Base-by-base conservation (phyloP, 441 rosid genomes). In the Breynia disticha region DNA sequence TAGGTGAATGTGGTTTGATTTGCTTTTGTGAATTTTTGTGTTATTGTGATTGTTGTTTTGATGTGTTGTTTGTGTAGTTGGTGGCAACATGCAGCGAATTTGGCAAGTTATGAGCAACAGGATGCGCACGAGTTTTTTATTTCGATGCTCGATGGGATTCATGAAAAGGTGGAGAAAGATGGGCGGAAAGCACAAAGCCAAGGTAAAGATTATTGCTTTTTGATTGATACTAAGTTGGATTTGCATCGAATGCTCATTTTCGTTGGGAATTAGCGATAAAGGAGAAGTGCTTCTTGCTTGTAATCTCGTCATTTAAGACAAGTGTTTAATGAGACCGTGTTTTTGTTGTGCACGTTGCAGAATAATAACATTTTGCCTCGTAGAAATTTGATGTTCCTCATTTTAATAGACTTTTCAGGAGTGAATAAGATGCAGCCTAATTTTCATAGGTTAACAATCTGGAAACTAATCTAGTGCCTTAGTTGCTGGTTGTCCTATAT, bases 61-160 rank as follows among this genome's bases (percentile, higher is more conserved):
- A 53, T 35, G 50, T 2, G 53, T 35, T 20, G 20, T 46, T 22
- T 19, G 48, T 60, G 76, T 69, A 85, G 95, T 63, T 85, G 95
- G 90, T 85, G 90, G 95, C 90, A 79, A 66, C 87, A 85, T 54
- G 78, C 87, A 14, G 76, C 82, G n/a, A 75, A 82, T 62, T 54
- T 80, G 61, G 94, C 94, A 19, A 82, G 85, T 72, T 85, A 82
- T 48, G 77, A 75, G 32, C 94, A 85, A 62, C 94, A 82, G 71
- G 94, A 79, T 72, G 94, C 94, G 4, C 90, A 85, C 69, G 94
- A 85, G 46, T 85, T 85, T 71, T 82, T 82, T 69, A 85, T 85
- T 50, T 85, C 94, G n/a, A 72, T 85, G 79, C 80, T 85, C 52
- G 87, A 82, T 73, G 83, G 90, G 49, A 80, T 85, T 39, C 94